Percentiles rank a stretch among this genome's conserved stretches.
Conservation (phyloP, 441 rosid species). For the California macrophylla region DNA sequence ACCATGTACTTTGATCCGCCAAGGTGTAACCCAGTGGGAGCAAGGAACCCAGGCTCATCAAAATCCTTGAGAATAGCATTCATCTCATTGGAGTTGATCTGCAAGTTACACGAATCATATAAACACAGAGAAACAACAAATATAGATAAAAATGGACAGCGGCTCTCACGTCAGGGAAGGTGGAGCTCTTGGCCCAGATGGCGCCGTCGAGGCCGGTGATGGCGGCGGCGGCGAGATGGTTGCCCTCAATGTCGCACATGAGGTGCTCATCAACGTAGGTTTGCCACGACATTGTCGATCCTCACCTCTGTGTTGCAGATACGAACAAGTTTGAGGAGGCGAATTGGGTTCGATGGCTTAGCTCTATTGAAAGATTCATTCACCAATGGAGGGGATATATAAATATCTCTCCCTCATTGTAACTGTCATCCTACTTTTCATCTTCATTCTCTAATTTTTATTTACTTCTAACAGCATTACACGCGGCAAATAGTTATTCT, state of each 20-base stretch:
- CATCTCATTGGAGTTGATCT: constrained; percentile 58
- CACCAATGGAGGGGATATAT: too few species aligned
- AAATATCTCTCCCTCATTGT: too few species aligned
- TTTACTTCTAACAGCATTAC: too few species aligned
- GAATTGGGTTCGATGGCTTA: too few species aligned
- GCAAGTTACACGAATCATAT: neutral
- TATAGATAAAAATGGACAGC: too few species aligned
- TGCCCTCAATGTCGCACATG: constrained; percentile 70
- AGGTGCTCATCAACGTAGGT: constrained; percentile 79
- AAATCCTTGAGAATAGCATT: constrained; percentile 40
- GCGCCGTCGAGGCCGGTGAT: constrained; percentile 75
- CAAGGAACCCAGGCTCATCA: constrained; percentile 55
- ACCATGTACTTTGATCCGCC: constrained; percentile 63
- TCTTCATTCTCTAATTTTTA: too few species aligned
- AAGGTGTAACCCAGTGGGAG: constrained; percentile 53
- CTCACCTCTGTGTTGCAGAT: too few species aligned
- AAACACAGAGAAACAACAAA: neutral
- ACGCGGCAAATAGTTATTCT: too few species aligned
- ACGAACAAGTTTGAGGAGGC: too few species aligned
- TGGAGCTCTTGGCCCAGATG: constrained; percentile 79
- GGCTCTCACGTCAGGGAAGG: constrained; percentile 76
- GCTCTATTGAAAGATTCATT: too few species aligned
- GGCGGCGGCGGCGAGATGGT: constrained; percentile 56
- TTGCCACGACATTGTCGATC: constrained; percentile 74
- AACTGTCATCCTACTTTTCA: too few species aligned